A percentile compares a stretch with the other conserved stretches of the same genome.
Conservation (phyloP, 2,329 filamentous ascomycete species). For the Trichoderma sp. region DNA sequence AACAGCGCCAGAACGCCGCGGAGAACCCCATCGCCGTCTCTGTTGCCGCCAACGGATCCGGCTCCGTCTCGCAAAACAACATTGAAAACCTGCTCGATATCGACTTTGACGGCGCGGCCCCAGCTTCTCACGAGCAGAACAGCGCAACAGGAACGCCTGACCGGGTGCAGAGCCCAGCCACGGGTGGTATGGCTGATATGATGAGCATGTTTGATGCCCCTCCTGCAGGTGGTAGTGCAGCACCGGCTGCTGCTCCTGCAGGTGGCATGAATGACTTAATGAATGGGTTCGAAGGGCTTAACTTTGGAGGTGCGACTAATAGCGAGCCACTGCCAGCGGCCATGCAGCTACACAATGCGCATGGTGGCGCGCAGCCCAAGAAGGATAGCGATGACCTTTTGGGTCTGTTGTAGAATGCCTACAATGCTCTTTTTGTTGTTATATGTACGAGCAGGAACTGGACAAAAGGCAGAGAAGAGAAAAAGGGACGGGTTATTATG, state of each 20-base stretch:
- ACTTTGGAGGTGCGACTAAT: constrained; percentile 54
- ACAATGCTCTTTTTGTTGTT: not conserved
- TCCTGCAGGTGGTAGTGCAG: constrained; percentile 47
- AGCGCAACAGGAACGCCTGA: constrained; percentile 64
- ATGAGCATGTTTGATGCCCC: constrained; percentile 72
- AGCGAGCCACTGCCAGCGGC: constrained; percentile 66
- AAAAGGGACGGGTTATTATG: not conserved
- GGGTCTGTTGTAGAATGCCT: constrained; percentile 42
- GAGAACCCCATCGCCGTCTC: constrained; percentile 94
- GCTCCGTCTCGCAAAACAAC: constrained; percentile 66
- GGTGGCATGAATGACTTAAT: constrained; percentile 83
- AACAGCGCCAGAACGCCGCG: constrained; percentile 86
- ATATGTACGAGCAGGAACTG: constrained; percentile 1
- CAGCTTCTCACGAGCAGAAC: constrained; percentile 73
- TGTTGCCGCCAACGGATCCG: constrained; percentile 66
- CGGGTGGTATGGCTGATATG: constrained; percentile 61
- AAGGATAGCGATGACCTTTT: constrained; percentile 64
- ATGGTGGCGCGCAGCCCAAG: constrained; percentile 46
- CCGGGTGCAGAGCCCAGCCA: constrained; percentile 64
- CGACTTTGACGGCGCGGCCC: constrained; percentile 90
- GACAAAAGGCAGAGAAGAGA: not conserved
- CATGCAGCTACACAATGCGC: constrained; percentile 54
- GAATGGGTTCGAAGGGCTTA: constrained; percentile 82
- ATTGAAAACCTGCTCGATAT: constrained; percentile 95
- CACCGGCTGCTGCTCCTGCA: constrained; percentile 39